Evolutionary conservation across 345 rosid genomes (phyloP).

Genomic region (Murraya koenigii): DNA sequence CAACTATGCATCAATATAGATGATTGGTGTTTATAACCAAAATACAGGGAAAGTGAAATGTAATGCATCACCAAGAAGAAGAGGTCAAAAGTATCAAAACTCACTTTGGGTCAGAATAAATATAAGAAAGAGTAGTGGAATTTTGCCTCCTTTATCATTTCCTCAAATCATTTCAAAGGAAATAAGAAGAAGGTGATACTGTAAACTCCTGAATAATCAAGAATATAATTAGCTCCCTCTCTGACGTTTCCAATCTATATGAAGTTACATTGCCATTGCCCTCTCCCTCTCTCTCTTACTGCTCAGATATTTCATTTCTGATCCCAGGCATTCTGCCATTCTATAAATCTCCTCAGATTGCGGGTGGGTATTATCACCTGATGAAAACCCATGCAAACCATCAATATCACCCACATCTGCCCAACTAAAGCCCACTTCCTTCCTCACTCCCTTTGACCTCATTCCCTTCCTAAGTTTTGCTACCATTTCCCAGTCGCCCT

Average conservation of each 20-base stretch:
- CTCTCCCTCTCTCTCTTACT: constrained; percentile 11
- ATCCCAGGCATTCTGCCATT: constrained; percentile 55
- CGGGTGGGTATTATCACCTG: constrained; percentile 72
- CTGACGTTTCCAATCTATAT: background rate
- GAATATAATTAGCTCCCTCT: background rate
- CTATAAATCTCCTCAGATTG: constrained; percentile 47
- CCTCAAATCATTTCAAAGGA: background rate
- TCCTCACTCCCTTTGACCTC: constrained; percentile 76
- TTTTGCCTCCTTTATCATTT: background rate
- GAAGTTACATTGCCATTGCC: background rate
- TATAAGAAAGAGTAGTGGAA: background rate
- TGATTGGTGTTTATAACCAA: background rate
- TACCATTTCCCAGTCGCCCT: constrained; percentile 72
- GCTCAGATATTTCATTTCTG: constrained; percentile 53
- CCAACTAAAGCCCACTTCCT: constrained; percentile 84
- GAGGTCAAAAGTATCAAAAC: background rate
- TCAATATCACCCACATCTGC: constrained; percentile 55
- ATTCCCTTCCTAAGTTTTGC: constrained; percentile 58
- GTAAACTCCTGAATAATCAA: background rate
- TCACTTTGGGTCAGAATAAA: background rate
- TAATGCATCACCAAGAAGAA: background rate
- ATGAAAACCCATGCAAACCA: constrained; percentile 65
- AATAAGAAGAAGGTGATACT: background rate
- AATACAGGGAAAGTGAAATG: background rate
- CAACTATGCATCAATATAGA: background rate